Base-by-base conservation (phyloP, 768 basidiomycete species). In the Naganishia vaughanmartiniae region DNA sequence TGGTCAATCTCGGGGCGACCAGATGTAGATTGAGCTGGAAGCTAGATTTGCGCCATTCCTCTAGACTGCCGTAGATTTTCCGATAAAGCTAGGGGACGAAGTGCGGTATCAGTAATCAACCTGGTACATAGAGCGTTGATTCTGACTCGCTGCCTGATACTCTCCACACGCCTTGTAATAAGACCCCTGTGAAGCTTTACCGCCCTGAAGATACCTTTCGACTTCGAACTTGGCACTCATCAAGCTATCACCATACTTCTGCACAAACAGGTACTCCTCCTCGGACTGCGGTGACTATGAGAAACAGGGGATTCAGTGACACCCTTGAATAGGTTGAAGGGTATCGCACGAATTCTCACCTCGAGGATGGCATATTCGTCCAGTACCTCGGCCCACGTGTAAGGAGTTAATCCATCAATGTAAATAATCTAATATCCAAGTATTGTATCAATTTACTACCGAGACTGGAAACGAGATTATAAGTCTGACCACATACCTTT, bases 241-340 rank as follows among this genome's bases (percentile, higher is more conserved):
- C 28, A 72, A 58, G n/a, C 56, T 45, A 0, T 65, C 65, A 0
- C 79, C 79, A 57, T 74, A 81, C 10, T 72, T 72, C 63, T 79
- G 76, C 0, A 75, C 72, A 56, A 81, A 81, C 11, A 75, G 73
- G n/a, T 76, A 76, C 39, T 81, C 80, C 51, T 79, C 79, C 12
- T 78, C 79, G 11, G 78, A 79, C 60, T 81, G 78, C 10, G 78
- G 78, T 0, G 55, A 36, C 74, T 78, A 26, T 21, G 10, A 65
- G 17, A 31, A 63, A 42, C 71, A 55, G 39, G n/a, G 65, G 21
- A 7, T 33, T 30, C 30, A 31, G 12, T n/a, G n/a, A n/a, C 30
- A 21, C 11, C 2, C 4, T 31, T 5, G 33, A 31, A 31, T 31
- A 33, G 28, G 36, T 54, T 67, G 45, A 24, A 17, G 31, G 45